Base-by-base conservation (phyloP, 345 rosid genomes). In the Melaleuca alternifolia region DNA sequence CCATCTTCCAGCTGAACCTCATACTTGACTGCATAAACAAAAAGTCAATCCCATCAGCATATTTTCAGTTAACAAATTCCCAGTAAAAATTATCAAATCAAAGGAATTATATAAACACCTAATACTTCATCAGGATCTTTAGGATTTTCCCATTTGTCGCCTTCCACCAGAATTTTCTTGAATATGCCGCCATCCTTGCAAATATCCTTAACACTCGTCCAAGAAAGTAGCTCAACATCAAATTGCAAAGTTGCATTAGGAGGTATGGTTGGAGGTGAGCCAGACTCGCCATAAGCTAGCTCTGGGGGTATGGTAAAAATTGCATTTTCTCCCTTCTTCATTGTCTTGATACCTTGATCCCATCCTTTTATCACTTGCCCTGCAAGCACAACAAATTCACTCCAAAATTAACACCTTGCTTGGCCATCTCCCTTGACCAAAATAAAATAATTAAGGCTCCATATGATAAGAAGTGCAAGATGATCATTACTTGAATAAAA, bases 341-440 rank as follows among this genome's bases (percentile, higher is more conserved):
- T 98, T 26, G 98, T 96, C 91, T 96, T 98, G 82, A 98, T 94
- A 81, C 99, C 99, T 79, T 87, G 91, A 87, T 98, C 99, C 99
- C 99, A 98, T 87, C 99, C 99, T 88, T 96, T 96, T 44, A 95
- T 97, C 86, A 97, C 99, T 87, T 94, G 96, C 46, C 98, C 99
- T 97, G 90, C 82, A 88, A 57, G 51, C 7, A 41, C 51, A 53
- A 65, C 56, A 46, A 46, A 83, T 28, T 41, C 56, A 12, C 28
- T 51, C 56, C 61, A 2, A 83, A 52, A 44, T 51, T 48, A 52
- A 41, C 56, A 30, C 85, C 46, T 48, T 51, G 21, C 48, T 52
- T 83, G 46, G 50, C 16, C 56, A 52, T 11, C 59, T 56, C 24
- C 44, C 48, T 41, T 53, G 46, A 53, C 56, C 15, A 52, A 48